Base-by-base conservation (phyloP, 2,329 filamentous ascomycete genomes). In the Hortaea sp. region DNA sequence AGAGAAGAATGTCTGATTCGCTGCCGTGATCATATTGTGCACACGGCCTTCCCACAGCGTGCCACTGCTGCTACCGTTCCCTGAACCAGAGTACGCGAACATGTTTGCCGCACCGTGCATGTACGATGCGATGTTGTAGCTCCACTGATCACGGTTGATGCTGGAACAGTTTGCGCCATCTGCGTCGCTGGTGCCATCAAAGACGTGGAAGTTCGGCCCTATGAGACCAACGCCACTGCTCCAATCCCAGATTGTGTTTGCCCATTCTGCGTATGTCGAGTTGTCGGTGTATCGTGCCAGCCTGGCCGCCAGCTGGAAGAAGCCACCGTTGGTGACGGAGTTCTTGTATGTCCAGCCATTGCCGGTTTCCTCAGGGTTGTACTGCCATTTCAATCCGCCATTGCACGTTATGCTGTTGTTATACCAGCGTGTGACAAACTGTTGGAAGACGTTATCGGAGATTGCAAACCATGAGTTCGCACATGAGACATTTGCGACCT, bases 251-350 rank as follows among this genome's bases (percentile, higher is more conserved):
- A 57, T 48, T 43, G 56, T 61, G 41, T 67, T 64, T 1, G 76
- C 76, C 82, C 83, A 86, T 56, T 85, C 76, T 67, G 70, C 49
- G 53, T 85, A 85, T 0, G 77, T 82, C 49, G 59, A 41, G 47
- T 68, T 67, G 7, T 59, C 61, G 7, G 65, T 68, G 51, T 68
- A 68, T 28, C 61, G 58, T 5, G 54, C 63, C 6, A 67, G 57
- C 27, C 65, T 58, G 5, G 72, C 65, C 6, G 69, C 69, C 10
- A 75, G 57, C 47, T 74, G 68, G 59, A 75, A 74, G 54, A 74
- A 70, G 41, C 70, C 67, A 12, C 69, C 72, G 47, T 75, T 74
- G 9, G 71, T 71, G 42, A 74, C 71, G 13, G 81, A 76, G 69
- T 90, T 90, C 57, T 73, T 73, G 57, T 73, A 70, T 39, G 68